A percentile compares a stretch with the other conserved stretches of the same genome.
Evolutionary conservation across 441 rosid genomes (phyloP).

Genomic region (Lagerstroemia fauriei): DNA sequence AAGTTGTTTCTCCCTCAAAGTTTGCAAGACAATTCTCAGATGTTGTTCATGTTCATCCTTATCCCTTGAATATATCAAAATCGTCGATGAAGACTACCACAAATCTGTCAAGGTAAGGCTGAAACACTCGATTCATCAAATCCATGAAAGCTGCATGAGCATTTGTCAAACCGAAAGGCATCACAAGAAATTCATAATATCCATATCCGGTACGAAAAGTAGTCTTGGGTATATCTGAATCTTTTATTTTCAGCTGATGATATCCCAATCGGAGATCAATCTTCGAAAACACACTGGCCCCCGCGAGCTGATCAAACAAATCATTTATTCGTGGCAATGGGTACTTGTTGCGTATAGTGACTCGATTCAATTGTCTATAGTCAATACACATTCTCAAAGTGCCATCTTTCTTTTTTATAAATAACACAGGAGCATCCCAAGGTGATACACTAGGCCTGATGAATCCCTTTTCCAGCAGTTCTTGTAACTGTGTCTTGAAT

Average conservation of each 20-base stretch:
- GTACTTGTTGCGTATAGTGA: background rate
- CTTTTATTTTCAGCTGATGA: background rate
- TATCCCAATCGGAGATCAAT: slow-evolving; percentile 7
- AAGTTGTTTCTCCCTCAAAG: background rate
- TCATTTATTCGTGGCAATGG: background rate
- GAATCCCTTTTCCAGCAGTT: background rate
- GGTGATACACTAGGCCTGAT: slow-evolving; percentile 6
- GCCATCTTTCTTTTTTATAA: slow-evolving; percentile 11
- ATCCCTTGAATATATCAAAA: background rate
- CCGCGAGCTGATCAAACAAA: slow-evolving; percentile 4
- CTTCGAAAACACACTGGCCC: background rate
- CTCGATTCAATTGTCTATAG: background rate
- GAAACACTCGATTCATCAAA: background rate
- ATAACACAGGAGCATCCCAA: slow-evolving; percentile 4
- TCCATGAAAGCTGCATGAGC: background rate
- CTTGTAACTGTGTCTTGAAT: background rate
- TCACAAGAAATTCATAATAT: slow-evolving; percentile 15
- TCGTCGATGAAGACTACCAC: background rate
- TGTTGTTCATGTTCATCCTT: background rate
- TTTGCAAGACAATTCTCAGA: background rate
- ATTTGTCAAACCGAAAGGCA: slow-evolving; percentile 14
- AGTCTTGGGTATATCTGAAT: background rate
- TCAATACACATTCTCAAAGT: background rate
- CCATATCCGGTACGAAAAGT: slow-evolving; percentile 10
- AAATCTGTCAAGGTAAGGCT: background rate